Conservation (phyloP, 768 basidiomycete genomes). For the Nidularia pulvinata region DNA sequence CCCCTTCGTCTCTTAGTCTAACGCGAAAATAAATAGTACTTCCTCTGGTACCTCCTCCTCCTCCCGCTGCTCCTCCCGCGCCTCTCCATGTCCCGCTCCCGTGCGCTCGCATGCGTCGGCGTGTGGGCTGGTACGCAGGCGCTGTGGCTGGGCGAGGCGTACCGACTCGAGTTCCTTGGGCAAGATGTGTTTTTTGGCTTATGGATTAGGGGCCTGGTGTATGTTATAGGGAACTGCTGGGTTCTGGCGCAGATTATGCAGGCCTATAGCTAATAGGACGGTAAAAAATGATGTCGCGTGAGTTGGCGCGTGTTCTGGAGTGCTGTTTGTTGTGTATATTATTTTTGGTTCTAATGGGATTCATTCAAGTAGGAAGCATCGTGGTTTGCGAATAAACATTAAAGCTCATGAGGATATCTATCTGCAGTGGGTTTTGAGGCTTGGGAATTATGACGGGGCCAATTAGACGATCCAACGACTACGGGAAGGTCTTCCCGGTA, state of each 20-base stretch:
- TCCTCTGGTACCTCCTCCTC: conserved; percentile 94
- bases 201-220: conserved; percentile 79
- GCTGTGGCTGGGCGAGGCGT: conserved; percentile 91
- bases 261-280: conserved; percentile 23
- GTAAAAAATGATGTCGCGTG: no score
- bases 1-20: background rate
- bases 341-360: no score
- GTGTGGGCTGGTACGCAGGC: conserved; percentile 84
- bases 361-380: no score
- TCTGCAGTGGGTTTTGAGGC: no score
- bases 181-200: conserved; percentile 69
- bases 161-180: conserved; percentile 87
- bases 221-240: conserved; percentile 80
- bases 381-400: no score
- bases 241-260: conserved; percentile 68
- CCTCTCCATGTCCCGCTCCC: conserved; percentile 47
- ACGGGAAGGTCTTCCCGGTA: no score
- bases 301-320: no score
- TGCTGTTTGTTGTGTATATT: no score
- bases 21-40: conserved; percentile 54
- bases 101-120: conserved; percentile 35
- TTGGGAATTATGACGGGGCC: no score
- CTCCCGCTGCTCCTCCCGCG: conserved; percentile 80
- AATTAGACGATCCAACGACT: no score
- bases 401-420: no score